These are phyloP conservation scores for Pseudogymnoascus sp. DNA, from an alignment of 2,329 filamentous ascomycete species.

Conservation along the genomic window DNA sequence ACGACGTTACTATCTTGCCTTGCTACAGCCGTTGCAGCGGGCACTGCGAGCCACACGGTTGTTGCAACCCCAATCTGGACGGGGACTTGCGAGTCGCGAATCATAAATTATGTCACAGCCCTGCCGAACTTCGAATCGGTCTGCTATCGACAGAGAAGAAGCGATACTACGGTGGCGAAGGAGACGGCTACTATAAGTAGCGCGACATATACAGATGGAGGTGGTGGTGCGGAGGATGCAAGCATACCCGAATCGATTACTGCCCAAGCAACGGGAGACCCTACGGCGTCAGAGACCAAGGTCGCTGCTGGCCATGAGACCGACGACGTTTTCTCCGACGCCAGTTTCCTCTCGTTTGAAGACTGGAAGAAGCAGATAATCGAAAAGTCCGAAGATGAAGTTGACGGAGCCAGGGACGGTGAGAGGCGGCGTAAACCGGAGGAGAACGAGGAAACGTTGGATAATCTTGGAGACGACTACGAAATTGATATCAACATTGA, in stretches of 20 bases:
- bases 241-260: conserved; percentile 8
- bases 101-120: conserved; percentile 80
- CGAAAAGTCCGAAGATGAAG: conserved; percentile 63
- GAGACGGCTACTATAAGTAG: conserved; percentile 13
- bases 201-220: conserved; percentile 10
- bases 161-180: neutral
- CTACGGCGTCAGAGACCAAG: neutral
- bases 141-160: conserved; percentile 23
- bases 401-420: conserved; percentile 42
- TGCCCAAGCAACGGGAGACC: conserved; percentile 10
- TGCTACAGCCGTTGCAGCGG: neutral
- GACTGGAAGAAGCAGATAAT: conserved; percentile 97
- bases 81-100: conserved; percentile 48
- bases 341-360: conserved; percentile 90
- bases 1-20: neutral
- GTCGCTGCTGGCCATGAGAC: conserved; percentile 30
- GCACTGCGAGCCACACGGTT: neutral
- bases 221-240: conserved; percentile 8
- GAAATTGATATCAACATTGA: conserved; percentile 74
- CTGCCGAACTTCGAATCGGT: conserved; percentile 61
- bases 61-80: neutral
- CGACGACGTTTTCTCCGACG: conserved; percentile 63
- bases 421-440: conserved; percentile 44
- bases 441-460: conserved; percentile 60
- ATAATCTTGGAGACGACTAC: conserved; percentile 76